Conservation (phyloP, 1,284 basidiomycete genomes). For the Sphaerobolus stellatus region DNA sequence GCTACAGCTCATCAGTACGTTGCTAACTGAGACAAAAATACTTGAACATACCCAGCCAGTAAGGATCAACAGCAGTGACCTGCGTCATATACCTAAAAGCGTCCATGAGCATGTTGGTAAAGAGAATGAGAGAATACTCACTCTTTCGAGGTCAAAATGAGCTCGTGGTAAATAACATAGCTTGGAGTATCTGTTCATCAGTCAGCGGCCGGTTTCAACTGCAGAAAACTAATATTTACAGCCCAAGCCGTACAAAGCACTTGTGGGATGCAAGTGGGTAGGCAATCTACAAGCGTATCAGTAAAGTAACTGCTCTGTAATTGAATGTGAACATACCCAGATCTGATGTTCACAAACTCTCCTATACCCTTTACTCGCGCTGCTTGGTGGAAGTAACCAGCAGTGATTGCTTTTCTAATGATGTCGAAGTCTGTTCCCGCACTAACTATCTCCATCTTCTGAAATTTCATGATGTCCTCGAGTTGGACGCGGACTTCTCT, state of each 20-base stretch:
- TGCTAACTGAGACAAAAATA: not conserved
- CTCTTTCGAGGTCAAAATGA: slow-evolving; percentile 91
- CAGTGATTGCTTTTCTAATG: slow-evolving; percentile 95
- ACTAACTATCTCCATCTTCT: slow-evolving; percentile 90
- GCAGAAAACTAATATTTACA: slow-evolving; percentile 54
- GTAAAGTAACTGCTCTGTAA: slow-evolving; percentile 7
- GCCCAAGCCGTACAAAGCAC: slow-evolving; percentile 93
- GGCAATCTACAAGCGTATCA: slow-evolving; percentile 44
- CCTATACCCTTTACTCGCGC: slow-evolving; percentile 98
- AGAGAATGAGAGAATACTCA: slow-evolving; percentile 20
- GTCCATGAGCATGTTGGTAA: not conserved
- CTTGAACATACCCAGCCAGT: slow-evolving; percentile 77
- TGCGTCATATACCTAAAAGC: slow-evolving; percentile 82
- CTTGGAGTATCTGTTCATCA: slow-evolving; percentile 78
- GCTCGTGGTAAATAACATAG: slow-evolving; percentile 96
- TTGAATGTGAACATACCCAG: slow-evolving; percentile 53
- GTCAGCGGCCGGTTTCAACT: slow-evolving; percentile 24
- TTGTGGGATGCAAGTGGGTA: slow-evolving; percentile 94
- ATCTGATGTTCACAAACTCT: slow-evolving; percentile 96
- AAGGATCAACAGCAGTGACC: slow-evolving; percentile 92
- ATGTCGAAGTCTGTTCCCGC: slow-evolving; percentile 96
- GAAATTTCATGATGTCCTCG: slow-evolving; percentile 98
- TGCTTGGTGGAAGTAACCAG: slow-evolving; percentile 99
- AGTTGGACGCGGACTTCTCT: slow-evolving; percentile 95
- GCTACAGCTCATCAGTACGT: slow-evolving; percentile 45